Evolutionary conservation across 2,329 filamentous ascomycete species (phyloP).

Genomic region (Fusarium luffae): DNA sequence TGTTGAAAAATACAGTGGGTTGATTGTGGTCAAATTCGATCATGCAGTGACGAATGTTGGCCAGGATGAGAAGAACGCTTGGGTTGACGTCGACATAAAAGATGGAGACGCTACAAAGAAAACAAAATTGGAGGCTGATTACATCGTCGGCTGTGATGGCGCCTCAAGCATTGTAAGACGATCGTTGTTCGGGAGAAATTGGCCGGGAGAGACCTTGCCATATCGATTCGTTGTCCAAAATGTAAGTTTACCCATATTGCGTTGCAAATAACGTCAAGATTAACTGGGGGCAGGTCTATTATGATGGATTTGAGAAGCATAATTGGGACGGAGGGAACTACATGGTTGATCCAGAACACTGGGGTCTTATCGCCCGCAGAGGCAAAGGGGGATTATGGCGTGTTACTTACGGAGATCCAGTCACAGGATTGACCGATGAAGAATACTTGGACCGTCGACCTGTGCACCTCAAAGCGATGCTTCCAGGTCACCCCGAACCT

Average conservation of each 20-base stretch:
- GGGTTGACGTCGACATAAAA: neutral
- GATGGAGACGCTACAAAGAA: neutral
- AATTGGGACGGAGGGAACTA: slow-evolving; percentile 6
- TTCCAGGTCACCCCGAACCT: neutral
- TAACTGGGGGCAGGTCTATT: neutral
- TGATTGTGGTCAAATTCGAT: slow-evolving; percentile 7
- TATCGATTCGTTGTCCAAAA: slow-evolving; percentile 13
- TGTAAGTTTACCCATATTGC: accelerated
- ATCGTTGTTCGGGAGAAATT: neutral
- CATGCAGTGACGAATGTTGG: slow-evolving; percentile 1
- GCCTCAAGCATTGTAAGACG: neutral
- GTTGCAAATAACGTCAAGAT: accelerated
- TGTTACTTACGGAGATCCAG: slow-evolving; percentile 4
- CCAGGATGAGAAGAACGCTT: neutral
- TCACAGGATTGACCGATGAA: neutral
- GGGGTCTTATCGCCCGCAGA: slow-evolving; percentile 1
- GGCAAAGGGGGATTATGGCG: slow-evolving; percentile 4
- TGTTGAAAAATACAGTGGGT: neutral
- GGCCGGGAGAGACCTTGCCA: neutral
- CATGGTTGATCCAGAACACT: slow-evolving; percentile 1
- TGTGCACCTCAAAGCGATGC: slow-evolving; percentile 7
- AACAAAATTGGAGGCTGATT: neutral
- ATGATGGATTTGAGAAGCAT: slow-evolving; percentile 7
- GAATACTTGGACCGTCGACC: neutral
- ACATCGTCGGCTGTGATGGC: slow-evolving; percentile 9